A percentile compares a stretch with the other conserved stretches of the same genome.
Conservation (phyloP, 2,329 filamentous ascomycete genomes). For the Fusarium kyushuense region DNA sequence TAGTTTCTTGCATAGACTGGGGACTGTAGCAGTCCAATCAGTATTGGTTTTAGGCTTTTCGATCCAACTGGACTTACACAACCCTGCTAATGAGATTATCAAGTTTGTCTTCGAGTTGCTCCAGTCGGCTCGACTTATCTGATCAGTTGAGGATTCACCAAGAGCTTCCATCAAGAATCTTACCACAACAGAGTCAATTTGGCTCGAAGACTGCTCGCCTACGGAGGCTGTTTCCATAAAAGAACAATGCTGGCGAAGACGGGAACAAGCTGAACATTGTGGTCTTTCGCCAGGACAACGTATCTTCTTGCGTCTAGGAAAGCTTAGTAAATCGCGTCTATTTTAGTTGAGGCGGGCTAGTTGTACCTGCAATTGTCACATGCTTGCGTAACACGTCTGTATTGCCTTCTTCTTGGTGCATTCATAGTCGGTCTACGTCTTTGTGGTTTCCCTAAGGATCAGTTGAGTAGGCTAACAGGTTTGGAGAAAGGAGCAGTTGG, state of each 20-base stretch:
- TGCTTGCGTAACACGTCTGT: conserved; percentile 25
- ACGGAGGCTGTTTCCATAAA: background rate
- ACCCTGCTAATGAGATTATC: conserved; percentile 24
- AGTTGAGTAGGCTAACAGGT: background rate
- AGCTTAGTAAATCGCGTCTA: background rate
- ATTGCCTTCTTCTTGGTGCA: conserved; percentile 20
- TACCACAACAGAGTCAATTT: conserved; percentile 12
- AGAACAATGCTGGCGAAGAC: conserved; percentile 16
- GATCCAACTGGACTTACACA: background rate
- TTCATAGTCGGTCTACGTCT: background rate
- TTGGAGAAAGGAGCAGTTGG: background rate
- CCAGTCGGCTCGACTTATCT: conserved; percentile 13
- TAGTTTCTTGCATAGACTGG: conserved; percentile 1
- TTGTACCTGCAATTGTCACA: conserved; percentile 35
- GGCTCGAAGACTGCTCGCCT: background rate
- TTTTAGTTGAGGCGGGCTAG: fast-evolving
- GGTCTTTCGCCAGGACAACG: conserved; percentile 34
- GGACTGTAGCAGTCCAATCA: background rate
- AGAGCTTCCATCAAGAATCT: fast-evolving
- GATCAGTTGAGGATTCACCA: background rate
- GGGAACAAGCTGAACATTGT: conserved; percentile 29
- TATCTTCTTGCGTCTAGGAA: conserved; percentile 29
- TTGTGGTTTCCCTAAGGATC: background rate
- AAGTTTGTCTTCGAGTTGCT: conserved; percentile 33
- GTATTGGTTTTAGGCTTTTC: fast-evolving